Percentiles rank a stretch among this genome's conserved stretches.
phyloP scores from a whole-genome alignment of 2,329 filamentous ascomycete genomes.

The Trichoderma afroharzianum region DNA sequence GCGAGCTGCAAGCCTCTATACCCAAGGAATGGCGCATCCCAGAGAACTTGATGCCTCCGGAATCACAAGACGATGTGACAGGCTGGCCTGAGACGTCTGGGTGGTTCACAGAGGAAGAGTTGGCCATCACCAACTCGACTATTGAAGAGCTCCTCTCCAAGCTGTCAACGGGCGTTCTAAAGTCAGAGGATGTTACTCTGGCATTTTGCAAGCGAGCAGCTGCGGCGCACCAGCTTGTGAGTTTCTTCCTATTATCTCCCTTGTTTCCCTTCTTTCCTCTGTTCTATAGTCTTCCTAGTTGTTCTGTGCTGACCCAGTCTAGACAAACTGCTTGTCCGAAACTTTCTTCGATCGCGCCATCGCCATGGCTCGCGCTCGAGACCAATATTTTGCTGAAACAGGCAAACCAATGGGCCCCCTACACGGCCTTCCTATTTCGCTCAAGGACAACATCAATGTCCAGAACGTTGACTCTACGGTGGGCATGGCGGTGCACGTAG shows the following conservation, averaged over 20 bases:
- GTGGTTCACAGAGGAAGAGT: constrained; percentile 52
- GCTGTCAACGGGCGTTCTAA: constrained; percentile 36
- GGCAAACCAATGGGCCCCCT: constrained; percentile 56
- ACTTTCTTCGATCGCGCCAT: constrained; percentile 54
- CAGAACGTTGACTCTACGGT: constrained; percentile 57
- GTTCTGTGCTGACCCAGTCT: constrained; percentile 19
- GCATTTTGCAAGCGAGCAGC: constrained; percentile 55
- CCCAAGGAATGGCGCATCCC: constrained; percentile 58
- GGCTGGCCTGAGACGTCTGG: constrained; percentile 53
- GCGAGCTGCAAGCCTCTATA: constrained; percentile 45
- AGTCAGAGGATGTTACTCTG: constrained; percentile 38
- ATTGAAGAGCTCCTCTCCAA: constrained; percentile 38
- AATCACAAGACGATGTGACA: constrained; percentile 53
- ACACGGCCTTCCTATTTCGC: constrained; percentile 60
- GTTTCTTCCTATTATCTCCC: constrained; percentile 28
- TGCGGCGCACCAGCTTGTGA: constrained; percentile 54
- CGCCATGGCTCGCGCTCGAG: constrained; percentile 43
- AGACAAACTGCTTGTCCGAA: constrained; percentile 51
- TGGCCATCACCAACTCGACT: constrained; percentile 46
- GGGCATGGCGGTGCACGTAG: constrained; percentile 61
- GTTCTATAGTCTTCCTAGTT: neutral
- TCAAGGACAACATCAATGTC: constrained; percentile 70
- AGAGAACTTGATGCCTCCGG: constrained; percentile 48
- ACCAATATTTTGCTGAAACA: constrained; percentile 46
- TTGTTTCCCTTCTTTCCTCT: constrained; percentile 21